phyloP scores from a whole-genome alignment of 345 rosid genomes.

The Rhodamnia rubescens region DNA sequence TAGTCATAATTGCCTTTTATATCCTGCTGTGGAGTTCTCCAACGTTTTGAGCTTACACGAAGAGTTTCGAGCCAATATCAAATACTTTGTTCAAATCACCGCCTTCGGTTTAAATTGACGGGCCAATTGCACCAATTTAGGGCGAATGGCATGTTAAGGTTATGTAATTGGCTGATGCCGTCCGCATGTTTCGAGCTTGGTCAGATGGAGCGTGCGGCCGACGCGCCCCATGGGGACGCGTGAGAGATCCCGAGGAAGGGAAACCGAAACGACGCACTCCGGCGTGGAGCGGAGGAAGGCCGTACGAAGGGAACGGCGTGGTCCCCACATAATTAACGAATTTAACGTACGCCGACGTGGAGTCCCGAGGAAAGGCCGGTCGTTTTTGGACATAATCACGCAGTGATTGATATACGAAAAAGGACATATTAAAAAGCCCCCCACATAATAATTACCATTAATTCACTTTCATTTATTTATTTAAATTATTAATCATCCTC shows the following conservation, averaged over 20 bases:
- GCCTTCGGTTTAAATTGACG: neutral
- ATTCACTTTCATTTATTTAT: neutral
- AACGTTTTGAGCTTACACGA: rapidly evolving
- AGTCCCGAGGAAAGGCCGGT: conserved; percentile 5
- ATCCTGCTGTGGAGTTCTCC: neutral
- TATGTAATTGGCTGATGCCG: too few species aligned
- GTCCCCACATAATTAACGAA: conserved; percentile 3
- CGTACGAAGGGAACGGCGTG: neutral
- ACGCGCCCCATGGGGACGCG: neutral
- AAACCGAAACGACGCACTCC: neutral
- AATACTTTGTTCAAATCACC: neutral
- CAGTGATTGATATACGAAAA: neutral
- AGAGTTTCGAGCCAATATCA: neutral
- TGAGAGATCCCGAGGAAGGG: neutral
- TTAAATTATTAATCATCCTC: neutral
- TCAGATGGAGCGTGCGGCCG: neutral
- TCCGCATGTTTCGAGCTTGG: neutral
- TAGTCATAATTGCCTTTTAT: neutral
- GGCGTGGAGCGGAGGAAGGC: neutral
- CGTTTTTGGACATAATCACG: neutral
- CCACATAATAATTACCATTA: neutral
- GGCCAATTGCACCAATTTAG: rapidly evolving
- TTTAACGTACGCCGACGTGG: conserved; percentile 7
- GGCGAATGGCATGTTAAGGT: neutral
- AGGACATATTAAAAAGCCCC: too few species aligned